phyloP scores from a whole-genome alignment of 345 rosid genomes.

The Populus pruinosa region DNA sequence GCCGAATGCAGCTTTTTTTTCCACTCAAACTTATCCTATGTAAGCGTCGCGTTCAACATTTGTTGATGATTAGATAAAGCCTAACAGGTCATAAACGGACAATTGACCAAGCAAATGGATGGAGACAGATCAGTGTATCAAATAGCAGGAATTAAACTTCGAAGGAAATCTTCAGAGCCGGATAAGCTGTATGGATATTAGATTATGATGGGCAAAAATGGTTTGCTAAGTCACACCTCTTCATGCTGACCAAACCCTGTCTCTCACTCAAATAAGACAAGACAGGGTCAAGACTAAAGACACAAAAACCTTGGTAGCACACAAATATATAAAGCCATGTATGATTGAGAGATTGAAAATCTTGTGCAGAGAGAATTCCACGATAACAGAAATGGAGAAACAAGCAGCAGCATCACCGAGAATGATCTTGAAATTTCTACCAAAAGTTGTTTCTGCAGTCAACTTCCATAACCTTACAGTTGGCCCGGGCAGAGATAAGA shows the following conservation, averaged over 20 bases:
- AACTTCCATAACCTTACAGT: conserved; percentile 51
- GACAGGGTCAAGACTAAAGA: conserved; percentile 17
- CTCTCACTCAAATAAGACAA: neutral
- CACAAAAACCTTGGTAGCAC: neutral
- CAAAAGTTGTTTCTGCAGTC: conserved; percentile 50
- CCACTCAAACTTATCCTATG: neutral
- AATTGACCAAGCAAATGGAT: neutral
- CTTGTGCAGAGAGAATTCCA: neutral
- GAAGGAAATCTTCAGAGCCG: neutral
- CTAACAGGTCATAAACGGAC: conserved; percentile 12
- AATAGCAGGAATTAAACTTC: neutral
- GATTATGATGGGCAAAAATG: neutral
- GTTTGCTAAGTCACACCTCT: conserved; percentile 10
- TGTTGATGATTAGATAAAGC: conserved; percentile 9
- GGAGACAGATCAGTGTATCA: neutral
- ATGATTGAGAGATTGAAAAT: neutral
- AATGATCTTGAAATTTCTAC: conserved; percentile 55
- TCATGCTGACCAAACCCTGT: conserved; percentile 19
- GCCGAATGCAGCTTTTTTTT: neutral
- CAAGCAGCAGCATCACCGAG: conserved; percentile 12
- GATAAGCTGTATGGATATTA: conserved; percentile 11
- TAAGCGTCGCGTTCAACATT: neutral
- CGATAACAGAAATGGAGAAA: conserved; percentile 33
- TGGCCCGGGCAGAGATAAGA: conserved; percentile 62
- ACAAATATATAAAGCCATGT: neutral